Conservation (phyloP, 2,329 filamentous ascomycete species). For the Talaromyces marneffei region DNA sequence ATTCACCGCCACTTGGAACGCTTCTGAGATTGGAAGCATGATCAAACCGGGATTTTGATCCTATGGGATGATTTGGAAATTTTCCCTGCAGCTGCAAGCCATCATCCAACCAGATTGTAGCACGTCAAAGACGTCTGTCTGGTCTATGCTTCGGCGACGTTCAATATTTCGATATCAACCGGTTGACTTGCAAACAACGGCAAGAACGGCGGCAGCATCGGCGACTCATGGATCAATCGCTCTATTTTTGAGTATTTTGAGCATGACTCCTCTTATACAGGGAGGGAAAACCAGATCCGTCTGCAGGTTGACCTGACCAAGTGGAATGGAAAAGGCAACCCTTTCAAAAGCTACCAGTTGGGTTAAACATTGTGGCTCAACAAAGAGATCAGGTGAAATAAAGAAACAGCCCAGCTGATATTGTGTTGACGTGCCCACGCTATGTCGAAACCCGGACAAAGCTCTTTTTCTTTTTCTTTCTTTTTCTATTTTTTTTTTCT, state of each 20-base stretch:
- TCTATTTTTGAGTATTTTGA: not conserved
- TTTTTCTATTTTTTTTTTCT: not conserved
- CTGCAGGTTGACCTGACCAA: slow-evolving; percentile 1
- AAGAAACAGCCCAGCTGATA: not conserved
- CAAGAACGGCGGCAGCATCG: not conserved
- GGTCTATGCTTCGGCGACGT: not conserved
- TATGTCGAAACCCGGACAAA: not conserved
- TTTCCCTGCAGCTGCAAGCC: not conserved
- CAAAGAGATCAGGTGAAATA: not conserved
- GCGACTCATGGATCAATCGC: not conserved
- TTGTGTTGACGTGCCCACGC: slow-evolving; percentile 1
- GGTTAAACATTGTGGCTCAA: not conserved
- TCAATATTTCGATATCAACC: slow-evolving; percentile 2
- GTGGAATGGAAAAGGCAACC: not conserved
- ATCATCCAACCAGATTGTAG: slow-evolving; percentile 4
- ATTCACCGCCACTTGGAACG: slow-evolving; percentile 4
- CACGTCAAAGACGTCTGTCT: not conserved
- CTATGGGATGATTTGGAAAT: not conserved
- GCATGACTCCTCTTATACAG: not conserved
- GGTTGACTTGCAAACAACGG: not conserved
- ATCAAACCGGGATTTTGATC: not conserved
- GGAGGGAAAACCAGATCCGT: not conserved
- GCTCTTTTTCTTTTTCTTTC: not conserved
- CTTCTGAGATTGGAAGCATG: not conserved
- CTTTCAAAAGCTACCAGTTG: not conserved